These are phyloP conservation scores for Wickerhamiella dianesei DNA, from an alignment of 805 yeast species.

Conservation along the genomic window DNA sequence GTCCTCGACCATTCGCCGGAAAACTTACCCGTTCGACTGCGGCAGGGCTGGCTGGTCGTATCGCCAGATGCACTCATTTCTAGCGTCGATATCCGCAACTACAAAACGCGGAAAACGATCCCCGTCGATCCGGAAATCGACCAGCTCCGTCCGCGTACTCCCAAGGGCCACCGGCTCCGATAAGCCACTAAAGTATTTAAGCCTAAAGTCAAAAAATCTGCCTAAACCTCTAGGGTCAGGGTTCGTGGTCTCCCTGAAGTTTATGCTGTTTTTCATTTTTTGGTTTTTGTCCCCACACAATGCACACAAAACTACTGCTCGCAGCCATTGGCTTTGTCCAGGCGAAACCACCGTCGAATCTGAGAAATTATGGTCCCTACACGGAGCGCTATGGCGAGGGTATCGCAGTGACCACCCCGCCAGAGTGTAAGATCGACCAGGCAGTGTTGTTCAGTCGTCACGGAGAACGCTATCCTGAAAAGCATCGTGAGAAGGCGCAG, in stretches of 20 bases:
- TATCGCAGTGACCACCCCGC: slow-evolving; percentile 34
- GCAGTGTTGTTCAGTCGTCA: slow-evolving; percentile 38
- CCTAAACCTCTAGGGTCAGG: not conserved
- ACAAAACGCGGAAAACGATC: slow-evolving; percentile 30
- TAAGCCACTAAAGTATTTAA: slow-evolving; percentile 8
- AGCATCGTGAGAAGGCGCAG: slow-evolving; percentile 1
- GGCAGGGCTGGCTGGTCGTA: slow-evolving; percentile 87
- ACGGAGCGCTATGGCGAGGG: slow-evolving; percentile 35
- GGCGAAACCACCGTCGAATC: no score
- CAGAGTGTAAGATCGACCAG: slow-evolving; percentile 34
- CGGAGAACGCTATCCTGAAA: slow-evolving; percentile 37
- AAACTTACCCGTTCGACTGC: slow-evolving; percentile 49
- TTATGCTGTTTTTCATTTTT: no score
- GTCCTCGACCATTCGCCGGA: slow-evolving; percentile 48
- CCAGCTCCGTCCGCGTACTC: slow-evolving; percentile 70
- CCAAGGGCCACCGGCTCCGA: slow-evolving; percentile 26
- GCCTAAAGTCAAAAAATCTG: not conserved
- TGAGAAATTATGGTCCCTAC: slow-evolving; percentile 38
- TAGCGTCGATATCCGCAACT: slow-evolving; percentile 44
- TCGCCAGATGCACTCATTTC: slow-evolving; percentile 70
- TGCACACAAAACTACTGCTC: no score
- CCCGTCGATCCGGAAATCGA: slow-evolving; percentile 67
- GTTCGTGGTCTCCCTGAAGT: not conserved
- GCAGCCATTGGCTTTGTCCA: no score
- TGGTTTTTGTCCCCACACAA: no score